Conservation (phyloP, 2,329 filamentous ascomycete genomes). For the Diaporthe velutina region DNA sequence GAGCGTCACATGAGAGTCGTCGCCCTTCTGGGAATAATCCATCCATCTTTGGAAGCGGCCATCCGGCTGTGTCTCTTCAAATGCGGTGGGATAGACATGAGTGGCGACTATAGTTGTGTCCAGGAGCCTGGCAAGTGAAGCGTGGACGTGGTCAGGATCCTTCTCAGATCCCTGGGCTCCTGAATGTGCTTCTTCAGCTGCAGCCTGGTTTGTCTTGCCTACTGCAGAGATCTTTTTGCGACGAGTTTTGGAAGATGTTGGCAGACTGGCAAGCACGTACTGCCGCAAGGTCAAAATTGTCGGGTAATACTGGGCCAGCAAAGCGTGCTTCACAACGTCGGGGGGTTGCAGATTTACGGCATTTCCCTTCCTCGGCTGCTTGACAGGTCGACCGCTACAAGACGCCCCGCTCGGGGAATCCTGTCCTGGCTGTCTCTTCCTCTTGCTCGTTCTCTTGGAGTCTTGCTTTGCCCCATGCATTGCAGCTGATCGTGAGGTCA, state of each 20-base stretch:
- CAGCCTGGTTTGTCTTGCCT: constrained; percentile 46
- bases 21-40: constrained; percentile 72
- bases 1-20: constrained; percentile 68
- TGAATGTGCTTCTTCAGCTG: neutral
- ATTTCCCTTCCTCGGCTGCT: constrained; percentile 40
- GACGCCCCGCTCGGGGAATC: neutral
- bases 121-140: constrained; percentile 68
- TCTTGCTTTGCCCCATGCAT: neutral
- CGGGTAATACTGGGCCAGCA: constrained; percentile 78
- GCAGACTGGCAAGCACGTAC: constrained; percentile 76
- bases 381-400: constrained; percentile 39
- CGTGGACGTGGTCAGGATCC: constrained; percentile 47
- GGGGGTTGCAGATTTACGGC: constrained; percentile 30
- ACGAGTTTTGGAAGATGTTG: constrained; percentile 73
- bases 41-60: constrained; percentile 68
- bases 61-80: constrained; percentile 43
- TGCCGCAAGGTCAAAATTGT: constrained; percentile 76
- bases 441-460: neutral
- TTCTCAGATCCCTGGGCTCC: neutral
- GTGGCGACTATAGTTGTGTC: constrained; percentile 78
- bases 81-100: constrained; percentile 45
- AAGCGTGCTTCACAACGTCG: constrained; percentile 63
- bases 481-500: neutral
- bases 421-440: constrained; percentile 29
- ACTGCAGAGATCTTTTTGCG: constrained; percentile 67